Evolutionary conservation across 2,329 filamentous ascomycete genomes (phyloP).

Genomic region (Cladophialophora carrionii): DNA sequence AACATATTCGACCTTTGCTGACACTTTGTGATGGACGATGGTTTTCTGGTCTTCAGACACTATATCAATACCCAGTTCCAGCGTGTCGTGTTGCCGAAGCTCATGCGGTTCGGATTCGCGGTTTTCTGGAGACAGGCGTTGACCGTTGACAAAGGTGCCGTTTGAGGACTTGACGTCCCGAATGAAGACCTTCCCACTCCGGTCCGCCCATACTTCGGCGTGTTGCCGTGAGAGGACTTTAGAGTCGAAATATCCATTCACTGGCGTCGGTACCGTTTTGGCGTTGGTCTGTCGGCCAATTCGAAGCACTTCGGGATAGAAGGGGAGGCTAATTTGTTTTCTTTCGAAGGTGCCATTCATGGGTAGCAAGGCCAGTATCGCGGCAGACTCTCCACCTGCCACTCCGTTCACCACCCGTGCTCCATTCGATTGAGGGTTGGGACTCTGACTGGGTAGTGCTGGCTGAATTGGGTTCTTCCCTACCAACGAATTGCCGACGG

Average conservation of each 20-base stretch:
- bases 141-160: slow-evolving; percentile 95
- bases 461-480: slow-evolving; percentile 42
- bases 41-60: slow-evolving; percentile 98
- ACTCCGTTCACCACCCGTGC: slow-evolving; percentile 49
- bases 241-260: slow-evolving; percentile 96
- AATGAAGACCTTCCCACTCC: slow-evolving; percentile 87
- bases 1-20: slow-evolving; percentile 93
- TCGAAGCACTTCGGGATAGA: slow-evolving; percentile 86
- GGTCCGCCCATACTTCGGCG: slow-evolving; percentile 90
- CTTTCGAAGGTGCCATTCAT: slow-evolving; percentile 96
- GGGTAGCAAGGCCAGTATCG: slow-evolving; percentile 82
- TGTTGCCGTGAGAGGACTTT: slow-evolving; percentile 96
- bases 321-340: slow-evolving; percentile 93
- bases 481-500: slow-evolving; percentile 29
- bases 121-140: slow-evolving; percentile 87
- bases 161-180: slow-evolving; percentile 98
- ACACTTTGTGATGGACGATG: slow-evolving; percentile 97
- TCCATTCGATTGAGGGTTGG: slow-evolving; percentile 66
- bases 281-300: slow-evolving; percentile 97
- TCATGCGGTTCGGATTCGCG: slow-evolving; percentile 95
- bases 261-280: slow-evolving; percentile 86
- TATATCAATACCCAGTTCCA: slow-evolving; percentile 97
- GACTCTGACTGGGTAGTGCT: slow-evolving; percentile 70
- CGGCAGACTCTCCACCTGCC: slow-evolving; percentile 62
- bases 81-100: slow-evolving; percentile 83